Evolutionary conservation across 768 basidiomycete genomes (phyloP).

Genomic region (Ramaria rubella): DNA sequence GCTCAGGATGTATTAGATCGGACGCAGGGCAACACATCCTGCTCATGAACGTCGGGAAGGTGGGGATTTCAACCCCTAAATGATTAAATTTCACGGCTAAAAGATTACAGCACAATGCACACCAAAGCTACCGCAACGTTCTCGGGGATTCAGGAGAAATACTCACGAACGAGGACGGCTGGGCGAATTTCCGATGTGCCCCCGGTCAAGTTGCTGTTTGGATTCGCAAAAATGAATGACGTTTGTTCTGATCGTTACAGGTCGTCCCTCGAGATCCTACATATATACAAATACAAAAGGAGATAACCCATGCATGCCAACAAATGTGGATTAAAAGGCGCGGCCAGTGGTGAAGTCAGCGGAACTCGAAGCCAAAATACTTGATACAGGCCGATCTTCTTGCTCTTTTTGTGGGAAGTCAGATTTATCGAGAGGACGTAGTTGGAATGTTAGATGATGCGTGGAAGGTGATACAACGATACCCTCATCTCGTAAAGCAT

Average conservation of each 20-base stretch:
- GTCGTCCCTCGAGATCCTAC: too few species aligned
- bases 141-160: conserved; percentile 9
- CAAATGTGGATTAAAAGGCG: not conserved
- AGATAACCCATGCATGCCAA: not conserved
- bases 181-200: conserved; percentile 5
- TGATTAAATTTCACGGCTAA: not conserved
- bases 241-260: not conserved
- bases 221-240: not conserved
- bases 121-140: conserved; percentile 3
- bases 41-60: conserved; percentile 62
- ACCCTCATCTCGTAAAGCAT: conserved; percentile 3
- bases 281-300: too few species aligned
- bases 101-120: conserved; percentile 22
- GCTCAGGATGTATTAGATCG: not conserved
- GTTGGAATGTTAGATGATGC: not conserved
- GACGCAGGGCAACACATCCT: conserved; percentile 36
- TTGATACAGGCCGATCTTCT: not conserved
- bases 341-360: not conserved
- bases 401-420: not conserved
- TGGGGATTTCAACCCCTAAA: conserved; percentile 29
- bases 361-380: not conserved
- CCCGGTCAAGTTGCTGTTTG: conserved; percentile 12
- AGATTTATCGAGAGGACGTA: not conserved
- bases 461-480: not conserved
- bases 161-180: conserved; percentile 4